A percentile compares a stretch with the other conserved stretches of the same genome.
Conservation (phyloP, 2,329 filamentous ascomycete species). For the Ophiostoma sp. region DNA sequence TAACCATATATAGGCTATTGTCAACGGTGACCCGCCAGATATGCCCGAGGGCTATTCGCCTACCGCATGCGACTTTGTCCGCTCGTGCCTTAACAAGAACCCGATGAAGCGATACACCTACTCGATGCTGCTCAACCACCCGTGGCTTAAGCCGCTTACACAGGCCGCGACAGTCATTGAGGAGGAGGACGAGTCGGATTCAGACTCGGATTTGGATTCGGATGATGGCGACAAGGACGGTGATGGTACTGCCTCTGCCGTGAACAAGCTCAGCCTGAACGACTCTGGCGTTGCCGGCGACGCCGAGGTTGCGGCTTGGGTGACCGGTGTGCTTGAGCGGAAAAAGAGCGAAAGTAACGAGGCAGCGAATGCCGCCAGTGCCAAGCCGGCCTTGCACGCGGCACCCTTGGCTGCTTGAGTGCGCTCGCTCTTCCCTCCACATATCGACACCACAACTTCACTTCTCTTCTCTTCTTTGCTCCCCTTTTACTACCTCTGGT, state of each 20-base stretch:
- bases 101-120: slow-evolving; percentile 93
- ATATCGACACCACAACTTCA: neutral
- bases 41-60: slow-evolving; percentile 82
- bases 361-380: slow-evolving; percentile 41
- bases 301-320: slow-evolving; percentile 84
- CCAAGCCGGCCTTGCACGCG: slow-evolving; percentile 81
- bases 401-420: slow-evolving; percentile 68
- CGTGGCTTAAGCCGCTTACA: slow-evolving; percentile 65
- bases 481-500: neutral
- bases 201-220: slow-evolving; percentile 31
- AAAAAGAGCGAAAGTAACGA: slow-evolving; percentile 56
- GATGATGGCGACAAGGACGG: slow-evolving; percentile 31
- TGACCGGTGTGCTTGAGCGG: slow-evolving; percentile 67
- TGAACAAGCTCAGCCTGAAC: slow-evolving; percentile 42
- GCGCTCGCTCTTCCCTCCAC: neutral
- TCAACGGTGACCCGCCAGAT: slow-evolving; percentile 91
- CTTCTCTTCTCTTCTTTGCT: neutral
- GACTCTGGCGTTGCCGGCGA: slow-evolving; percentile 62
- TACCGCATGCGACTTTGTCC: slow-evolving; percentile 81
- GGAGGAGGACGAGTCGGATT: slow-evolving; percentile 38
- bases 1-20: slow-evolving; percentile 71
- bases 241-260: slow-evolving; percentile 36
- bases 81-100: slow-evolving; percentile 87
- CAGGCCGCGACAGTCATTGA: slow-evolving; percentile 39
- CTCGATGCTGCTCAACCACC: slow-evolving; percentile 81